Conservation (phyloP, 2,329 filamentous ascomycete species). For the Pleochaeta shiraiana region DNA sequence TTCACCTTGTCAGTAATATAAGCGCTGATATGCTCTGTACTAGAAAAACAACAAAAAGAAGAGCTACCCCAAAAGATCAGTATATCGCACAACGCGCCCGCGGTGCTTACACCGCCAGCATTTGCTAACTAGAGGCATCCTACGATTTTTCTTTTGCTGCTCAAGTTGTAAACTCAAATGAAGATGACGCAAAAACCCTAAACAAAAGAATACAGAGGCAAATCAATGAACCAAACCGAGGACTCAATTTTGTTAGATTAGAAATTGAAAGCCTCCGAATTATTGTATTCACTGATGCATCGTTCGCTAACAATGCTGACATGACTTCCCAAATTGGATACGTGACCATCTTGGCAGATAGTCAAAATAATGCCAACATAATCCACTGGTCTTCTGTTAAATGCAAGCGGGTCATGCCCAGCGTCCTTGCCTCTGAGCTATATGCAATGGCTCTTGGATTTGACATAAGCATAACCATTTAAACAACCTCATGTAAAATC, state of each 20-base stretch:
- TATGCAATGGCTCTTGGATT: conserved; percentile 6
- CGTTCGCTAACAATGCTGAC: conserved; percentile 5
- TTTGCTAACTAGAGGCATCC: neutral
- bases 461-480: conserved; percentile 4
- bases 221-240: neutral
- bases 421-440: conserved; percentile 7
- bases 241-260: neutral
- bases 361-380: conserved; percentile 4
- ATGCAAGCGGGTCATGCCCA: conserved; percentile 7
- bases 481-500: conserved; percentile 3
- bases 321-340: conserved; percentile 4
- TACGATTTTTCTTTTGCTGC: neutral
- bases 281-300: neutral
- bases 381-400: conserved; percentile 4
- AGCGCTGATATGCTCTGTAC: neutral
- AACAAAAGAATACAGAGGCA: conserved; percentile 4
- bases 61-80: neutral
- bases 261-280: neutral
- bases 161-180: neutral
- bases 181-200: neutral
- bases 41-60: neutral
- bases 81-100: neutral
- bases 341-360: neutral
- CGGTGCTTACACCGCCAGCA: neutral
- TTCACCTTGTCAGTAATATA: neutral